Evolutionary conservation across 305 asterid species (phyloP).

Genomic region (Solanum hybrid): DNA sequence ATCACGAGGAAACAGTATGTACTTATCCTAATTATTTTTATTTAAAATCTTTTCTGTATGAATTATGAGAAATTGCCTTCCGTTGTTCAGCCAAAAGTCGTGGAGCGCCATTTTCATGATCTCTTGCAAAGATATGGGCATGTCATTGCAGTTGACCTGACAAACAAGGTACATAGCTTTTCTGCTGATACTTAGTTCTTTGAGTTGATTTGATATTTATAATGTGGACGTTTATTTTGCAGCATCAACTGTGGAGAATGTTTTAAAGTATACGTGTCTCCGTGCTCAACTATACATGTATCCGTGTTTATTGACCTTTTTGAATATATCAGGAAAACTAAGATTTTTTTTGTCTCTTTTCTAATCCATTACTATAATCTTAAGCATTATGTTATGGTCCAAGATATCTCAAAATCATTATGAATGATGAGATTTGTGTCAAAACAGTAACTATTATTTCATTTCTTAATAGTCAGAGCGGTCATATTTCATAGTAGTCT

Average conservation of each 20-base stretch:
- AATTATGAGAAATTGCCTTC: neutral
- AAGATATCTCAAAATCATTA: neutral
- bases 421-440: neutral
- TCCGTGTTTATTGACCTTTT: neutral
- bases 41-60: neutral
- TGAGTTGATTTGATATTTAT: neutral
- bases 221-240: neutral
- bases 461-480: neutral
- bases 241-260: neutral
- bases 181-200: neutral
- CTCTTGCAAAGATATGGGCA: slow-evolving; percentile 81
- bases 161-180: slow-evolving; percentile 48
- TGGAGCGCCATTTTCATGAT: slow-evolving; percentile 88
- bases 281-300: neutral
- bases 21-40: neutral
- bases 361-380: neutral
- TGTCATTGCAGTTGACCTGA: slow-evolving; percentile 77
- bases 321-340: neutral
- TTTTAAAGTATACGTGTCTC: neutral
- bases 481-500: neutral
- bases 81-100: slow-evolving; percentile 59
- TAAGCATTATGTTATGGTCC: neutral
- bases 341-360: too few relatives aligned
- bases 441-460: neutral
- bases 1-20: slow-evolving; percentile 47